Percentiles rank a stretch among this genome's conserved stretches.
phyloP scores from a whole-genome alignment of 2,329 filamentous ascomycete species.

The Fusarium musae region DNA sequence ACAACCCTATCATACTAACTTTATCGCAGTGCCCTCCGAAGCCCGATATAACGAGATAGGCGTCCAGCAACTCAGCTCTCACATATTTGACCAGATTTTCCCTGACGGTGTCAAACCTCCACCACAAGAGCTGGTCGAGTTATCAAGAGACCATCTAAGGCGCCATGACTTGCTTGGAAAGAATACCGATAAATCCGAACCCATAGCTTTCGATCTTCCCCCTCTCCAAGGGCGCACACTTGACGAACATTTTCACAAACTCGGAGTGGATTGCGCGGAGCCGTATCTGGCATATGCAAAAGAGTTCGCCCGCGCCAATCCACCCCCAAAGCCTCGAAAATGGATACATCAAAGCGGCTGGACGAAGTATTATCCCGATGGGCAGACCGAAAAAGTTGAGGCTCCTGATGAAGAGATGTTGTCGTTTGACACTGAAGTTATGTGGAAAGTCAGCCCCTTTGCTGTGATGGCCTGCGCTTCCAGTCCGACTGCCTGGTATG shows the following conservation, averaged over 20 bases:
- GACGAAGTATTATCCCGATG: constrained; percentile 90
- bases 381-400: constrained; percentile 74
- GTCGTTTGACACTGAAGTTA: constrained; percentile 95
- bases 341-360: constrained; percentile 88
- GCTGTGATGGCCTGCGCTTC: constrained; percentile 97
- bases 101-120: constrained; percentile 65
- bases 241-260: constrained; percentile 92
- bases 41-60: constrained; percentile 91
- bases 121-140: constrained; percentile 77
- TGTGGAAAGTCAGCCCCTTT: constrained; percentile 93
- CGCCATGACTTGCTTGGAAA: constrained; percentile 91
- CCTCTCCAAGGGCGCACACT: constrained; percentile 80
- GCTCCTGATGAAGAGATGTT: constrained; percentile 84
- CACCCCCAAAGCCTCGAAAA: constrained; percentile 70
- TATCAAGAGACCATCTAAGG: constrained; percentile 83
- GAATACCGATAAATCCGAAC: constrained; percentile 79
- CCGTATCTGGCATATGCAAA: constrained; percentile 83
- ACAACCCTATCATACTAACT: background rate
- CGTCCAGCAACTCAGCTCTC: constrained; percentile 89
- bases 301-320: constrained; percentile 72
- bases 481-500: constrained; percentile 92
- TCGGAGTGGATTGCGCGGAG: constrained; percentile 87
- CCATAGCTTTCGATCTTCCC: constrained; percentile 89
- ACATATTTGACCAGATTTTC: constrained; percentile 88
- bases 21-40: constrained; percentile 58